Conservation (phyloP, 768 basidiomycete genomes). For the Cubamyces lactineus region DNA sequence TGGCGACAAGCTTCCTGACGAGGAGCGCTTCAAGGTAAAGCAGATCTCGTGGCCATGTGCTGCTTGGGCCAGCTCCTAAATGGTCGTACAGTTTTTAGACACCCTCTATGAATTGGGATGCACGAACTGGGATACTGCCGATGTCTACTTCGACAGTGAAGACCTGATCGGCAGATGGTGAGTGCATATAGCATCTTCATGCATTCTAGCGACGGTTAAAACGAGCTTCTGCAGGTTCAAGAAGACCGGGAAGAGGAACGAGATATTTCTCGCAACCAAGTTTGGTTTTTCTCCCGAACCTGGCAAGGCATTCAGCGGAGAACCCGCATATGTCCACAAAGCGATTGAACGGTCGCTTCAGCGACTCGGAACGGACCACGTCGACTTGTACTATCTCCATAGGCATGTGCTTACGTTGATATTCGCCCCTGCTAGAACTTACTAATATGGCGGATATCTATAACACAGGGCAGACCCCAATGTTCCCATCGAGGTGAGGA, state of each 20-base stretch:
- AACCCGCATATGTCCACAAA: conserved; percentile 46
- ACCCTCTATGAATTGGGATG: conserved; percentile 44
- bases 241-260: conserved; percentile 50
- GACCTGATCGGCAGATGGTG: conserved; percentile 50
- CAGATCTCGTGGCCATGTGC: too few species aligned
- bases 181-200: not conserved
- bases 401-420: conserved; percentile 27
- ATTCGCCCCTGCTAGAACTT: too few species aligned
- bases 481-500: conserved; percentile 31
- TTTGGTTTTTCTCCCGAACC: conserved; percentile 43
- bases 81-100: conserved; percentile 43
- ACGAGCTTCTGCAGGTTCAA: conserved; percentile 45
- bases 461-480: conserved; percentile 25
- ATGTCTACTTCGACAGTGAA: conserved; percentile 47
- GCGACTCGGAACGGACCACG: conserved; percentile 38
- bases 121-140: conserved; percentile 52
- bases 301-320: conserved; percentile 35
- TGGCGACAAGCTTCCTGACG: conserved; percentile 49
- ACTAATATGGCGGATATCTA: not conserved
- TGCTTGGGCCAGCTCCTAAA: conserved; percentile 10
- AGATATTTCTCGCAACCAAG: conserved; percentile 68
- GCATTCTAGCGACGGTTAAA: too few species aligned
- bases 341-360: conserved; percentile 45
- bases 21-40: conserved; percentile 59
- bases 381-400: conserved; percentile 47